Conservation (phyloP, 345 rosid species). For the Lepidium aucheri region DNA sequence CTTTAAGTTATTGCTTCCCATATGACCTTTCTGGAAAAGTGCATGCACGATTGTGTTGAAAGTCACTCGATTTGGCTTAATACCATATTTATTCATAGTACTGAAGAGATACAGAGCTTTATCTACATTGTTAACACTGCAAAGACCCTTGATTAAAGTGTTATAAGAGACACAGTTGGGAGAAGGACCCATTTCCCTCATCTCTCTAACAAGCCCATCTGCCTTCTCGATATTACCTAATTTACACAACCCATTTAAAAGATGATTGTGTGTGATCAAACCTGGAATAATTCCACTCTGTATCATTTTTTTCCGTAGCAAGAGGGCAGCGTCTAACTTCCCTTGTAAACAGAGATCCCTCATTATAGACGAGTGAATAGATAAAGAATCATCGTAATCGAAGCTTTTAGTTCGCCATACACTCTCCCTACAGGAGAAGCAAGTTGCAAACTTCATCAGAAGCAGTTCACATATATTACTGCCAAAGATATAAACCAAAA, state of each 20-base stretch:
- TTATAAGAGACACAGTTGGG: conserved; percentile 63
- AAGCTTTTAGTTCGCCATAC: conserved; percentile 24
- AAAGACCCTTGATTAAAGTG: conserved; percentile 50
- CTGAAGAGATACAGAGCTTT: conserved; percentile 45
- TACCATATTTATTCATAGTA: conserved; percentile 40
- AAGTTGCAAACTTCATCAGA: not conserved
- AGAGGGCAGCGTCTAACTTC: conserved; percentile 58
- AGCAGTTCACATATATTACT: not conserved
- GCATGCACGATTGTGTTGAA: conserved; percentile 57
- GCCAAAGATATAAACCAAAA: not conserved
- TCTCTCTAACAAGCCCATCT: conserved; percentile 51
- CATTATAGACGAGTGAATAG: conserved; percentile 25
- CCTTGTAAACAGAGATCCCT: conserved; percentile 52
- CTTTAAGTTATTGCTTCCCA: conserved; percentile 37
- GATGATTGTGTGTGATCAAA: conserved; percentile 56
- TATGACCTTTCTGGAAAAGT: conserved; percentile 49
- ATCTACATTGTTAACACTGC: conserved; percentile 42
- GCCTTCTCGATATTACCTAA: conserved; percentile 43
- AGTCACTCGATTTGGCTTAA: conserved; percentile 56
- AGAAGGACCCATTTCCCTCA: conserved; percentile 56
- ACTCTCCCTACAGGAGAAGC: conserved; percentile 43
- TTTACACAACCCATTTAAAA: conserved; percentile 54
- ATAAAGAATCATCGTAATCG: conserved; percentile 20
- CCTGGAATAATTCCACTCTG: conserved; percentile 45
- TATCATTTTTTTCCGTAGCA: conserved; percentile 49